These are phyloP conservation scores for Echeveria elegans DNA, from an alignment of 164 flowering plant species.

Conservation along the genomic window DNA sequence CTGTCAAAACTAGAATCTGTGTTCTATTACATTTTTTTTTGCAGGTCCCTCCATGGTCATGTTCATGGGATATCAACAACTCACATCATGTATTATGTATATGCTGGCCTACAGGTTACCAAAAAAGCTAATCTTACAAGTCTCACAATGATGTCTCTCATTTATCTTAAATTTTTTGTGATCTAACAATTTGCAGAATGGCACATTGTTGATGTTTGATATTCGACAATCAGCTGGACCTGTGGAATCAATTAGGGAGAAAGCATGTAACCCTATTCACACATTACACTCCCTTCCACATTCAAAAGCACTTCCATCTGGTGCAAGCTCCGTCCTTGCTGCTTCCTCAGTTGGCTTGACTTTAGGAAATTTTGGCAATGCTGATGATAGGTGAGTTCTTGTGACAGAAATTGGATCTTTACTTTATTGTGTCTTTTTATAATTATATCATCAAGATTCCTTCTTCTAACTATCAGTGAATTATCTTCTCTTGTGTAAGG, in stretches of 20 bases:
- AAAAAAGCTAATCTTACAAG: background rate
- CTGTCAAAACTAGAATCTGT: no score
- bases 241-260: constrained; percentile 41
- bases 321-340: constrained; percentile 37
- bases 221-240: constrained; percentile 61
- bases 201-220: constrained; percentile 69
- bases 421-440: background rate
- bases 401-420: background rate
- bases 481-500: constrained; percentile 23
- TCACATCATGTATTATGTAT: constrained; percentile 54
- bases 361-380: constrained; percentile 47
- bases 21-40: constrained; percentile 13
- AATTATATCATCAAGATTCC: background rate
- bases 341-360: constrained; percentile 79
- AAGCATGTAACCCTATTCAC: constrained; percentile 61
- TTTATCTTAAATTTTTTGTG: background rate
- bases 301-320: constrained; percentile 19
- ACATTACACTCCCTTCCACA: constrained; percentile 47
- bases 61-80: constrained; percentile 72
- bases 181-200: constrained; percentile 68
- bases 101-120: constrained; percentile 83
- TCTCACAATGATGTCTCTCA: background rate
- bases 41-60: constrained; percentile 91
- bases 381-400: constrained; percentile 41
- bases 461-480: no score